Percentiles rank a stretch among this genome's conserved stretches.
phyloP scores from a whole-genome alignment of 2,329 filamentous ascomycete genomes.

The Phaeosphaeria sp. region DNA sequence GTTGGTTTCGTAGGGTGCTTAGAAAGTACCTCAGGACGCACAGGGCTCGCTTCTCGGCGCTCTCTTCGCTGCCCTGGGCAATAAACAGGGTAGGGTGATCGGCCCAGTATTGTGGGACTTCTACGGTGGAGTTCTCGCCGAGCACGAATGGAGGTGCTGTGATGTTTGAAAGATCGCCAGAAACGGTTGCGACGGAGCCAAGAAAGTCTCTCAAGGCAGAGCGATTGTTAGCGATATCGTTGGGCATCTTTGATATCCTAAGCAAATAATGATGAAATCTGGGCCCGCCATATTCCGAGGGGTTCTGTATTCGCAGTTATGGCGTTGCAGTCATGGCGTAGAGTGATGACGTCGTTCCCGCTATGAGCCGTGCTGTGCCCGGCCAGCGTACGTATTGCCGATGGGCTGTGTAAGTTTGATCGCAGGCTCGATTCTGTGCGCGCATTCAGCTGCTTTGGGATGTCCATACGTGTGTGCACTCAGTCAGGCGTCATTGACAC shows the following conservation, averaged over 20 bases:
- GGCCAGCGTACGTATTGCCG: not conserved
- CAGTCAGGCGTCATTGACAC: not conserved
- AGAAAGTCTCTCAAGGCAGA: constrained; percentile 44
- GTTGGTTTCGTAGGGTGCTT: constrained; percentile 55
- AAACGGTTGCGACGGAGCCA: constrained; percentile 53
- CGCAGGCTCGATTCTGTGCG: not conserved
- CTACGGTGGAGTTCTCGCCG: constrained; percentile 53
- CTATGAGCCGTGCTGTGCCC: not conserved
- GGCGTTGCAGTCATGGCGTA: not conserved
- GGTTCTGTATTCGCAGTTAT: constrained; percentile 3
- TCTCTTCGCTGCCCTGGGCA: constrained; percentile 51
- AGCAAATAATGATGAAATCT: not conserved
- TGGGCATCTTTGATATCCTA: constrained; percentile 14
- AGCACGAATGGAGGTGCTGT: constrained; percentile 57
- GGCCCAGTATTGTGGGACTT: constrained; percentile 56
- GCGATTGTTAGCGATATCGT: constrained; percentile 34
- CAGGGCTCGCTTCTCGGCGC: constrained; percentile 51
- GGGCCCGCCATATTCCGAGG: not conserved
- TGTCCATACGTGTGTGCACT: not conserved
- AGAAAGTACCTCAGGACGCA: constrained; percentile 60
- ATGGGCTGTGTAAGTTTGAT: not conserved
- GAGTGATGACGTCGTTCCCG: constrained; percentile 15
- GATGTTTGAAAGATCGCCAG: constrained; percentile 55
- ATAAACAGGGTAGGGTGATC: constrained; percentile 56
- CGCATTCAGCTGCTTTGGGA: not conserved